Percentiles rank a stretch among this genome's conserved stretches.
These are phyloP conservation scores for Phellinidium pouzarii DNA, from an alignment of 1,284 basidiomycete species.

Conservation along the genomic window DNA sequence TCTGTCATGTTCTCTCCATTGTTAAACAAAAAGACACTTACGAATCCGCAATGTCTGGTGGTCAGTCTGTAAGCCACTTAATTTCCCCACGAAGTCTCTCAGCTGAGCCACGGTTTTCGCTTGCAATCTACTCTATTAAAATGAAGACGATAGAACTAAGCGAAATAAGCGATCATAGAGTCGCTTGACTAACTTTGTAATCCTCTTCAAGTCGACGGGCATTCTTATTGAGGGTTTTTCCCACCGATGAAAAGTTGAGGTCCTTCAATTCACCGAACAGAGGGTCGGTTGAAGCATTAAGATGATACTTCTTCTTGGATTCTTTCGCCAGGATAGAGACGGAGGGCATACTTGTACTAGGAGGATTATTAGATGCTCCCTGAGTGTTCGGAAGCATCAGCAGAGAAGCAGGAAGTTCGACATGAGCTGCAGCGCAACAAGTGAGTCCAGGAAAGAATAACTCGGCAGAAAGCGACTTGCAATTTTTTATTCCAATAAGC, in stretches of 20 bases:
- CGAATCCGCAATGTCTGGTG: conserved; percentile 86
- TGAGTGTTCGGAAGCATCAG: conserved; percentile 42
- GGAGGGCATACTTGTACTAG: conserved; percentile 37
- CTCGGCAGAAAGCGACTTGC: conserved; percentile 37
- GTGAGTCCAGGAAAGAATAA: neutral
- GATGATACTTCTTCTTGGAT: conserved; percentile 82
- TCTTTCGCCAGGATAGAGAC: conserved; percentile 51
- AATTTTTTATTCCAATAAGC: conserved; percentile 83
- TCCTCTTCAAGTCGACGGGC: conserved; percentile 87
- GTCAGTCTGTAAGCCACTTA: conserved; percentile 87
- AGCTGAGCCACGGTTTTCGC: conserved; percentile 92
- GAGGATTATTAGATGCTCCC: conserved; percentile 32
- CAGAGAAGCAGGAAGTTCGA: conserved; percentile 82
- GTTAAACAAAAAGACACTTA: conserved; percentile 34
- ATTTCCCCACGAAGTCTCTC: conserved; percentile 90
- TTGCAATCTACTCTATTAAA: conserved; percentile 54
- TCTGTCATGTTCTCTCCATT: conserved; percentile 11
- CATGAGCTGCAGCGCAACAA: conserved; percentile 56
- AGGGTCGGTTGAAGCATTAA: conserved; percentile 74
- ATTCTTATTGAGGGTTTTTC: conserved; percentile 73
- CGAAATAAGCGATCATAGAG: conserved; percentile 20
- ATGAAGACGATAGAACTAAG: conserved; percentile 19
- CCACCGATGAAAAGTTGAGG: conserved; percentile 91
- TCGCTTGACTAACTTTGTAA: conserved; percentile 59
- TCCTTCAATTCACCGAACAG: conserved; percentile 83